Base-by-base conservation (phyloP, 208 protist species). In the Trypanosoma platydactyli region DNA sequence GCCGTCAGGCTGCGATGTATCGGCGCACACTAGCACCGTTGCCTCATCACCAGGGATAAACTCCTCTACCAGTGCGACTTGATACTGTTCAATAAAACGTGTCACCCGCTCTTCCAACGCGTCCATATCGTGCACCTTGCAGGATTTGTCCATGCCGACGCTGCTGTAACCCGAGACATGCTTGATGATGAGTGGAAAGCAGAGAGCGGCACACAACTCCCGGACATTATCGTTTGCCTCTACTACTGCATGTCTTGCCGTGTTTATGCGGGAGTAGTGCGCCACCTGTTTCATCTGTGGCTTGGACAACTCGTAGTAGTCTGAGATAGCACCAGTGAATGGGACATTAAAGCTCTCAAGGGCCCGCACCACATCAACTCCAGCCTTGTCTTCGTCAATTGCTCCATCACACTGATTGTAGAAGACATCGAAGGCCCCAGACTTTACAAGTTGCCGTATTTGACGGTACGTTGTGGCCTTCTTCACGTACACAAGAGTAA, bases 371-470 rank as follows among this genome's bases (percentile, higher is more conserved):
- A 97, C 90, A 64, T 95, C 89, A 7, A 88, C 77, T 0, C 89
- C 89, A 3, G 89, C 92, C 38, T 88, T 81, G 54, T 97, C 89
- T 71, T 95, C 89, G 56, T 97, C 90, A 60, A 86, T 85, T 13
- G 89, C 90, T 18, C 89, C 89, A 64, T 95, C 89, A 71, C 89
- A 95, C 68, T 94, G 88, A 62, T 95, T 97, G 71, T 94, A 94
- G 64, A 95, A 97, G 20, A 95, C 79, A 65, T 97, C 89, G 63
- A 80, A 97, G 20, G 78, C 51, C 20, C 83, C 78, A 11, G 86
- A 94, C 71, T 85, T 91, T 46, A 97, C 84, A 3, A 95, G 70
- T 50, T 89, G 77, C 0, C 88, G 86, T 22, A 97, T 78, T 57
- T 91, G 80, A 18, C 83, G 83, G 60, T 94, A 94, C 5, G 84